Conservation (phyloP, 148 eudicot genomes). For the Camellia granthamiana region DNA sequence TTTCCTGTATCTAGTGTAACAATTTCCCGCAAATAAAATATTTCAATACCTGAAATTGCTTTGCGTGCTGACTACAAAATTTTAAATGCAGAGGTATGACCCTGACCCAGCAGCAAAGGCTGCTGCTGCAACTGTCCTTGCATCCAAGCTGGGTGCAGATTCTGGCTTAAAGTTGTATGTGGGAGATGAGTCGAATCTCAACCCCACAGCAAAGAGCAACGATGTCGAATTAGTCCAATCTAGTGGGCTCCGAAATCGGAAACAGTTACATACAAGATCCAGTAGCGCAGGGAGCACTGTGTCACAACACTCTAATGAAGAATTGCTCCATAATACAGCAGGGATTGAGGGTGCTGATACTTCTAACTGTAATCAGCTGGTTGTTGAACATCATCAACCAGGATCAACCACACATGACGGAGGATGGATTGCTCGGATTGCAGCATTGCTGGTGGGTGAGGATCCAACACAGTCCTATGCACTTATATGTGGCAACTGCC, state of each 20-base stretch:
- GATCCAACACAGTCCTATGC: conserved; percentile 95
- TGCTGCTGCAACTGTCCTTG: conserved; percentile 91
- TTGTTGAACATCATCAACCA: conserved; percentile 65
- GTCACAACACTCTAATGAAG: conserved; percentile 32
- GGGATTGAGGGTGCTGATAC: conserved; percentile 30
- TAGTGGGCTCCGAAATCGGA: conserved; percentile 73
- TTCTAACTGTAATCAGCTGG: conserved; percentile 46
- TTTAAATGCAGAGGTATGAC: conserved; percentile 73
- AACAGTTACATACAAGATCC: conserved; percentile 42
- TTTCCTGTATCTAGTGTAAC: not conserved
- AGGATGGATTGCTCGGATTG: conserved; percentile 83
- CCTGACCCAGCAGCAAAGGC: conserved; percentile 97
- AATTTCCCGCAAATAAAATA: not conserved
- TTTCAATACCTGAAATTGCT: conserved; percentile 4
- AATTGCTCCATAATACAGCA: conserved; percentile 34
- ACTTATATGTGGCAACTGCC: conserved; percentile 92
- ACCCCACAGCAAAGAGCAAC: conserved; percentile 57
- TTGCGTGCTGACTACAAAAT: conserved; percentile 1
- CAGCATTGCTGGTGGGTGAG: conserved; percentile 95
- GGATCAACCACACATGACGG: conserved; percentile 51
- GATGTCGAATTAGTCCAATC: conserved; percentile 57
- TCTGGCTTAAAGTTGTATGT: conserved; percentile 72
- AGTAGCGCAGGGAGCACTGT: conserved; percentile 39
- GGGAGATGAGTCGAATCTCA: conserved; percentile 51
- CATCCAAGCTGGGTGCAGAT: conserved; percentile 86